Evolutionary conservation across 2,329 filamentous ascomycete species (phyloP).

Genomic region (Trichoderma sp.): DNA sequence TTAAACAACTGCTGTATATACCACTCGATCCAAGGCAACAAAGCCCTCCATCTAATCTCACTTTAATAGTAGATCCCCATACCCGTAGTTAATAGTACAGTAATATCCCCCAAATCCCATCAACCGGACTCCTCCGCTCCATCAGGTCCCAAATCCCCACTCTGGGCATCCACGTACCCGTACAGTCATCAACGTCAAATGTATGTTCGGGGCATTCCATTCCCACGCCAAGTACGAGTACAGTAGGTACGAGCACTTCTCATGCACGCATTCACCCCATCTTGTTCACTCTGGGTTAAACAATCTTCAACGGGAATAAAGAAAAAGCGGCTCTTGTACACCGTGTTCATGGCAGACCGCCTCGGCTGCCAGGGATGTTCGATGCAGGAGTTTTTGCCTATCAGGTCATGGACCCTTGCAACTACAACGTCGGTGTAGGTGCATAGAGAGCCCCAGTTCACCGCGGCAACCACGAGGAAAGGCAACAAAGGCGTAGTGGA

Average conservation of each 20-base stretch:
- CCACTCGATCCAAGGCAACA: not conserved
- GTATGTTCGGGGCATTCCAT: not conserved
- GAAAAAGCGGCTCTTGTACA: slow-evolving; percentile 3
- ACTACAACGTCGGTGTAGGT: slow-evolving; percentile 12
- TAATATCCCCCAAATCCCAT: not conserved
- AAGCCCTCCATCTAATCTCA: not conserved
- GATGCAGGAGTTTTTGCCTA: slow-evolving; percentile 4
- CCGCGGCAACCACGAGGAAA: not conserved
- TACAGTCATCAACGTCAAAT: not conserved
- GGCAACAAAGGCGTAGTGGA: not conserved
- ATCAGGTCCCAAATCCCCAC: not conserved
- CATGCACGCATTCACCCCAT: not conserved
- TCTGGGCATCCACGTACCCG: slow-evolving; percentile 1
- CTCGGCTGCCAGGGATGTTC: slow-evolving; percentile 8
- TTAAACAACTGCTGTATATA: not conserved
- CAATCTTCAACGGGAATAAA: not conserved
- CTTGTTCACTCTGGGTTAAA: not conserved
- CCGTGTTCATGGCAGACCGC: slow-evolving; percentile 13
- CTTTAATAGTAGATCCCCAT: not conserved
- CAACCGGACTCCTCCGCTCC: not conserved
- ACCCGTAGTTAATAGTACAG: no score
- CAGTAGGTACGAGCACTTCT: not conserved
- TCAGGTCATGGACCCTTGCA: not conserved
- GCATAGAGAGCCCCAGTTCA: not conserved
- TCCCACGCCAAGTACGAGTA: not conserved